Evolutionary conservation across 495 filamentous ascomycete species (phyloP), one percentile per base, ranked within the genome.

Genomic region (Penicillium alfredii): DNA sequence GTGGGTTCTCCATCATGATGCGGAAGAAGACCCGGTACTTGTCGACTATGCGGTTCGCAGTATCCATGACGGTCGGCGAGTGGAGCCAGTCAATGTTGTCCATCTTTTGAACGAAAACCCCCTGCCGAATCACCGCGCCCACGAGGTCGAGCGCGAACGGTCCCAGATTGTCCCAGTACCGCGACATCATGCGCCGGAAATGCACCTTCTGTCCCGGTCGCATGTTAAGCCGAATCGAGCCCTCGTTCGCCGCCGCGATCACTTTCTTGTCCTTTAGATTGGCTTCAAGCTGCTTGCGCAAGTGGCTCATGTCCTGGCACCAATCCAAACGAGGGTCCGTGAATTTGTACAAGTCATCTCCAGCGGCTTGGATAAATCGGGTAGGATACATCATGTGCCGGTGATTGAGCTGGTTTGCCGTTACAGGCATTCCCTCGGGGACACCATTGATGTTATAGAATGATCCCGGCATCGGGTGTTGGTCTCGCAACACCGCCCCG

Each of bases 81-180:
- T 83, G 82, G 13, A 88, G 66, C 83, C 85, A 84, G 63, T 85
- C 78, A 25, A 86, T 74, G 24, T 76, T 66, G 45, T 76, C 68
- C 85, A 93, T 93, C 61, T 93, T 93, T 19, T 83, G 73, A 23
- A 88, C 66, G 45, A 93, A 94, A 13, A 73, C 66, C 9, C 80
- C 74, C 49, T 94, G 88, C 0, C 87, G 73, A 46, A 89, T 74
- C 11, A 92, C 84, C 0, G 86, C 88, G 18, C 80, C 79, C 14
- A 78, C 63, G 3, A 94, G 78, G 51, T 90, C 84, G 9, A 89
- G 65, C 0, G 76, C 78, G 45, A 89, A 88, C 0, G 68, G 63
- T 4, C 76, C 76, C 15, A 69, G 69, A 43, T 90, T 94, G 24
- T 80, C 74, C 82, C 82, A 87, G 61, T 90, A 90, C n/a, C 76